Conservation (phyloP, 78 protist genomes). For the Protostelium mycophagum region DNA sequence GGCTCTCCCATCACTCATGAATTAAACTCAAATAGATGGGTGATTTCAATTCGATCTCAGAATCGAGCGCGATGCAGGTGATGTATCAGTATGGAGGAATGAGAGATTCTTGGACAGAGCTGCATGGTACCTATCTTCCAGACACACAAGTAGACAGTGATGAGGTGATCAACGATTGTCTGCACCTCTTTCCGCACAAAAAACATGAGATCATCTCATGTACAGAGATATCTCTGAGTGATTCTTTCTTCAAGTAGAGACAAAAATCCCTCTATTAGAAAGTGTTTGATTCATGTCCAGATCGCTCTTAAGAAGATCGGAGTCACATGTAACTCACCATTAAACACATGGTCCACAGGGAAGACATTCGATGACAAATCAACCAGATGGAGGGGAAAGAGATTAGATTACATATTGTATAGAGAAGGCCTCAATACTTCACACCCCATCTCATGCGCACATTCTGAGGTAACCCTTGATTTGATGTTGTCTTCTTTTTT, state of each 20-base stretch:
- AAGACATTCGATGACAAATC: not conserved
- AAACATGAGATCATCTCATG: too few relatives aligned
- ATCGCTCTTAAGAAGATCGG: not conserved
- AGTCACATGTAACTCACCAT: not conserved
- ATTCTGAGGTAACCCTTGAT: not conserved
- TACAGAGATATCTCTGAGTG: too few relatives aligned
- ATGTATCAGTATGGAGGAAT: not conserved
- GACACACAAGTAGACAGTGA: not conserved
- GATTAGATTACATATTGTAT: not conserved
- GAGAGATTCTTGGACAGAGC: not conserved
- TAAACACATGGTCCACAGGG: not conserved
- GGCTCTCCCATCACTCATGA: not conserved
- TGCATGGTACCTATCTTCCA: not conserved
- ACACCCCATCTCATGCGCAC: not conserved
- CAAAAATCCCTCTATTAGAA: too few relatives aligned
- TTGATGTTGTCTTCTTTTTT: not conserved
- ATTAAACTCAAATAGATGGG: not conserved
- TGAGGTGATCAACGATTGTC: not conserved
- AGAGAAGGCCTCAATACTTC: not conserved
- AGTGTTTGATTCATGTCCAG: too few relatives aligned
- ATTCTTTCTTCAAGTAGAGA: too few relatives aligned
- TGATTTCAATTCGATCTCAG: not conserved
- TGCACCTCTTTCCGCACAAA: too few relatives aligned
- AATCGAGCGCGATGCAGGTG: not conserved
- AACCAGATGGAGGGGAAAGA: not conserved